These are phyloP conservation scores for Naganishia vaughanmartiniae DNA, from an alignment of 768 basidiomycete species.

Conservation along the genomic window DNA sequence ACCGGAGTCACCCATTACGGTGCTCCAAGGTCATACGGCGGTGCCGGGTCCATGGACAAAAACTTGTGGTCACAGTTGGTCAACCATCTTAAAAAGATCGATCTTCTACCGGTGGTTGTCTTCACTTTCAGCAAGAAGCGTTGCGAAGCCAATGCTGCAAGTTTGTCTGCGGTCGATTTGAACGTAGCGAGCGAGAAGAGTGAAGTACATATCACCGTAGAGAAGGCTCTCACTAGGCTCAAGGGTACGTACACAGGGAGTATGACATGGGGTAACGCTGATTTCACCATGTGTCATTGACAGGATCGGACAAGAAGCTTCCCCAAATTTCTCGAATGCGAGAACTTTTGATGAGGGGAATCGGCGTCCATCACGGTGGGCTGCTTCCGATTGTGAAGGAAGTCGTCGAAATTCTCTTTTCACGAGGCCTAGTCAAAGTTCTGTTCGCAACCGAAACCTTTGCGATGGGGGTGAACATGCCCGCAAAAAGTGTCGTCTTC, in stretches of 20 bases:
- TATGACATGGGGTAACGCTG: neutral
- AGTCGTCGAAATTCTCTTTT: constrained; percentile 97
- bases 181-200: constrained; percentile 90
- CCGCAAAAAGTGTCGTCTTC: constrained; percentile 93
- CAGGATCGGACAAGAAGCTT: constrained; percentile 56
- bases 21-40: constrained; percentile 32
- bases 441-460: constrained; percentile 99
- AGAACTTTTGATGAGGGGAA: constrained; percentile 87
- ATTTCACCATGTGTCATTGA: no score
- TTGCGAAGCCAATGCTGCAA: constrained; percentile 94
- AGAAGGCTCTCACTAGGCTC: constrained; percentile 82
- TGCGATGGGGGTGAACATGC: constrained; percentile 99
- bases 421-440: constrained; percentile 95
- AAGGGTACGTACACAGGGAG: constrained; percentile 63
- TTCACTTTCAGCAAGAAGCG: constrained; percentile 96
- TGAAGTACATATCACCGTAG: constrained; percentile 90
- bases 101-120: constrained; percentile 85
- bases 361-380: constrained; percentile 97
- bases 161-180: constrained; percentile 80
- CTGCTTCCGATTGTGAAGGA: constrained; percentile 96
- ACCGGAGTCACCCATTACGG: constrained; percentile 42
- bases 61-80: constrained; percentile 92
- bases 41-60: constrained; percentile 61
- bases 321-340: constrained; percentile 91
- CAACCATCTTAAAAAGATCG: constrained; percentile 74